Conservation (phyloP, 805 yeast species). For the Metschnikowia amazonensis region DNA sequence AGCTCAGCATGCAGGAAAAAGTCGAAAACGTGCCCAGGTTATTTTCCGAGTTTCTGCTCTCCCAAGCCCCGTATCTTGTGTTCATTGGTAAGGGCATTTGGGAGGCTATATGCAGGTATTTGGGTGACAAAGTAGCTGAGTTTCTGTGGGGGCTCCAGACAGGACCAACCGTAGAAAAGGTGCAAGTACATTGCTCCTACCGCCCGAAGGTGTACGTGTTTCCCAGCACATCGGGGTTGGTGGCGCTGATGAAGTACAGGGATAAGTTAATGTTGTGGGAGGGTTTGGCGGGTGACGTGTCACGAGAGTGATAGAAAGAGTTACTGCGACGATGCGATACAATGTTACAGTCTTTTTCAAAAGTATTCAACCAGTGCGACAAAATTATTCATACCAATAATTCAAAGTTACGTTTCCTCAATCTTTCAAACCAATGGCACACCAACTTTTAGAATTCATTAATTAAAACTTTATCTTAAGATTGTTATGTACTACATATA, state of each 20-base stretch:
- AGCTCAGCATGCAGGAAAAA: conserved; percentile 52
- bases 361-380: too few species aligned
- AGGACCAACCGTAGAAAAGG: conserved; percentile 2
- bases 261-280: conserved; percentile 51
- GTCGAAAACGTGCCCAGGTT: conserved; percentile 50
- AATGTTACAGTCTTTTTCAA: too few species aligned
- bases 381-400: too few species aligned
- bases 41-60: conserved; percentile 37
- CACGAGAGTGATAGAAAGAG: too few species aligned
- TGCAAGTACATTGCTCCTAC: conserved; percentile 16
- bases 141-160: conserved; percentile 54
- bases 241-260: conserved; percentile 43
- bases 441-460: too few species aligned
- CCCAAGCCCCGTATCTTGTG: conserved; percentile 45
- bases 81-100: conserved; percentile 75
- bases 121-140: conserved; percentile 22
- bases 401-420: too few species aligned
- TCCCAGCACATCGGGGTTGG: conserved; percentile 74
- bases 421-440: too few species aligned
- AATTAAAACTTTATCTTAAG: too few species aligned
- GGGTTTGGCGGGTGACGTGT: conserved; percentile 27
- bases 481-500: too few species aligned
- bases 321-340: too few species aligned
- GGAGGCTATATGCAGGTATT: conserved; percentile 50
- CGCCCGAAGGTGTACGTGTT: conserved; percentile 48